Evolutionary conservation across 371 early-diverging fungal genomes (phyloP).

Genomic region (Cokeromyces recurvatus): DNA sequence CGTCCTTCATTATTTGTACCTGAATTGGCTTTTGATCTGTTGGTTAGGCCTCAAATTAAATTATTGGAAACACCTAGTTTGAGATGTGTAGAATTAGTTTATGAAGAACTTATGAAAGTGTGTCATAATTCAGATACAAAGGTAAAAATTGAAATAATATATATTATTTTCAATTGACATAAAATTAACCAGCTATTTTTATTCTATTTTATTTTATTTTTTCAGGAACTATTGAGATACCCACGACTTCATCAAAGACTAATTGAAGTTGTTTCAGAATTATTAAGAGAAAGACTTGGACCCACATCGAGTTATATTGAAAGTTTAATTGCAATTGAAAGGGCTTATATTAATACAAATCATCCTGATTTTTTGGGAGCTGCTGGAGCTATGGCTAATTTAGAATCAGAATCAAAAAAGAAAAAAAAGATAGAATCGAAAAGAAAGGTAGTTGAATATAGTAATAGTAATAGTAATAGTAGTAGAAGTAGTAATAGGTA

Average conservation of each 20-base stretch:
- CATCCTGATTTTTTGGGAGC: slow-evolving; percentile 92
- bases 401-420: slow-evolving; percentile 50
- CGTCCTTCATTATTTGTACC: slow-evolving; percentile 86
- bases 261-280: slow-evolving; percentile 75
- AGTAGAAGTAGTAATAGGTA: no score
- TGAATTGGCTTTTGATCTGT: slow-evolving; percentile 84
- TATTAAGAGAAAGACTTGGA: slow-evolving; percentile 76
- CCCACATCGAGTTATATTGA: slow-evolving; percentile 79
- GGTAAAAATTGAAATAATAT: slow-evolving; percentile 34
- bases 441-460: slow-evolving; percentile 15
- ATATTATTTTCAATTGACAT: neutral
- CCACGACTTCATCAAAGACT: slow-evolving; percentile 79
- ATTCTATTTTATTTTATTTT: no score
- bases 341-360: slow-evolving; percentile 91
- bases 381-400: slow-evolving; percentile 69
- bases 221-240: slow-evolving; percentile 74
- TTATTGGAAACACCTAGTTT: slow-evolving; percentile 78
- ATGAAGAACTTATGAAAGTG: slow-evolving; percentile 85
- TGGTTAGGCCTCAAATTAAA: slow-evolving; percentile 82
- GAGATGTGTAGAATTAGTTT: slow-evolving; percentile 82
- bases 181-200: no score
- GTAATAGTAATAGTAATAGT: no score
- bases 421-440: slow-evolving; percentile 39
- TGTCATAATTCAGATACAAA: slow-evolving; percentile 83
- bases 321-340: slow-evolving; percentile 84